Base-by-base conservation (phyloP, 208 protist species). In the Sergeia podlipaevii region DNA sequence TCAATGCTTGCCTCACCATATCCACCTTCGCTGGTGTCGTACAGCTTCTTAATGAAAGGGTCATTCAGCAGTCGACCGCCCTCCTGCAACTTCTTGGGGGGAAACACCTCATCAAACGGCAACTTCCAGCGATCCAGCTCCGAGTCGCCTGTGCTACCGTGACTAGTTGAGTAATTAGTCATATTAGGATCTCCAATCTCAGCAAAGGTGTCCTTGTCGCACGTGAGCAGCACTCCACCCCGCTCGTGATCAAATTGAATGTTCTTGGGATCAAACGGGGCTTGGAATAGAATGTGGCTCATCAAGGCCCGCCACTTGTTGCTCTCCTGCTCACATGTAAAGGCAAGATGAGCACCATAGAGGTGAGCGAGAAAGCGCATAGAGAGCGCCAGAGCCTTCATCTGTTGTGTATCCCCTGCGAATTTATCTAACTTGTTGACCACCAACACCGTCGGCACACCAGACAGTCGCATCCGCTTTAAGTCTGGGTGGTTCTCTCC, bases 381-480 rank as follows among this genome's bases (percentile, higher is more conserved):
- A 42, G 64, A 76, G 28, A 70, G 70, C 17, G 67, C 72, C 34
- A 96, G 58, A 6, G 77, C 28, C 62, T 86, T 89, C 62, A 89
- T 43, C 49, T 71, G 64, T 24, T 64, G 30, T 15, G 55, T 78
- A 47, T 93, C 75, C 15, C 74, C 68, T 5, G 33, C 26, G 58
- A 92, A 93, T 2, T 65, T 63, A 42, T 97, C 88, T 39, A 89
- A 77, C 51, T 93, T 91, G 59, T 91, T 94, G 23, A 82, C 62
- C 23, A 97, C 80, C 5, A 97, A 65, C 8, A 97, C 66, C 32
- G 73, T 93, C 27, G 86, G 91, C 13, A 97, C 20, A 11, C 91
- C 91, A 38, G 67, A 83, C 11, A 95, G 59, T 0, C 80, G 83
- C 59, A 95, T 73, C 5, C 85, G 73, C 24, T 73, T 58, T 13